Percentiles rank a stretch among this genome's conserved stretches.
Evolutionary conservation across 441 rosid species (phyloP).

Genomic region (Metrosideros polymorpha): DNA sequence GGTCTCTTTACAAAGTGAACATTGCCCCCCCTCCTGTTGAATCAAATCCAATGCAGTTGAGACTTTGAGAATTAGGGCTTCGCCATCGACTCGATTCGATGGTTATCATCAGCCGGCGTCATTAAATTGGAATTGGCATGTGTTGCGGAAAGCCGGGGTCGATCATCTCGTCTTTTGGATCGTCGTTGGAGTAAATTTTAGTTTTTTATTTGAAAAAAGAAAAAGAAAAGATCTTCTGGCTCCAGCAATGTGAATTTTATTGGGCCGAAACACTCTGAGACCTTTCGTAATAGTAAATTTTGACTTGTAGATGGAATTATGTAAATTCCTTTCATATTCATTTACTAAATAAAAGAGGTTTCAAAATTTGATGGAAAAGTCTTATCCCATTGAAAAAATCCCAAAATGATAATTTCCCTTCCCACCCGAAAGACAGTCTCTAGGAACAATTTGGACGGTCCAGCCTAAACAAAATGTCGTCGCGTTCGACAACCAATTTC

Average conservation of each 20-base stretch:
- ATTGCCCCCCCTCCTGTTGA: not conserved
- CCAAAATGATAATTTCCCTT: rapidly evolving
- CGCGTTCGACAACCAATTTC: not conserved
- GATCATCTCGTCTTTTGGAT: not conserved
- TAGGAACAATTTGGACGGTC: not conserved
- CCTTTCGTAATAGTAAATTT: not conserved
- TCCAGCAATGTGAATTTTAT: not conserved
- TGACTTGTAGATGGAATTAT: not conserved
- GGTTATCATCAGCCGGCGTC: not conserved
- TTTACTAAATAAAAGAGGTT: not conserved
- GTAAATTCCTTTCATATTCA: not conserved
- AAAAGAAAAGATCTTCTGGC: too few species aligned
- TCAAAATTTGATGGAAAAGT: not conserved
- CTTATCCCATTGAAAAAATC: not conserved
- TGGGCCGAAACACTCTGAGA: rapidly evolving
- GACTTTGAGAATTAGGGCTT: not conserved
- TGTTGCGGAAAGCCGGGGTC: not conserved
- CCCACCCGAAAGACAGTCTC: not conserved
- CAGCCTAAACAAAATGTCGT: not conserved
- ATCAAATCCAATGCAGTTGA: not conserved
- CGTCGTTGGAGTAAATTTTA: rapidly evolving
- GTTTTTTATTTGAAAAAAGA: too few species aligned
- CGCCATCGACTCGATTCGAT: not conserved
- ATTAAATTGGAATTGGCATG: not conserved
- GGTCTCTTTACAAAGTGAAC: not conserved